Evolutionary conservation across 306 rosid genomes (phyloP), one percentile per base, ranked within the genome.

Genomic region (Prunus fruticosa): DNA sequence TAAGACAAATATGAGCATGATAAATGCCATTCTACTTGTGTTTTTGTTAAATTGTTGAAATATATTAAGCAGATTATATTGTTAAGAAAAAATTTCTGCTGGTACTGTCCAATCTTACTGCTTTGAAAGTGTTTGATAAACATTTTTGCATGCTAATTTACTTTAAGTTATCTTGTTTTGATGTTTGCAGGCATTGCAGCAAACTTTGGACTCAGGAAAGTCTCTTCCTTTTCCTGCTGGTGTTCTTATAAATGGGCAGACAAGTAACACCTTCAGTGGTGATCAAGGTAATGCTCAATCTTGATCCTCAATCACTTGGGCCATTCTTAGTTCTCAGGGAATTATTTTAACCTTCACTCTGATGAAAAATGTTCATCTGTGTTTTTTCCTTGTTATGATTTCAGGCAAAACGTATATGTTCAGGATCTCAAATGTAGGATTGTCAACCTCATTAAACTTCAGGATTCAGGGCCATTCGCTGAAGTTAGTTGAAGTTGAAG

Each of bases 341-440:
- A 49, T 23, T 6, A 20, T 3, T 12, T 51, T 53, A 38, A 34
- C 47, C 12, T 54, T 52, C 2, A 41, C 60, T 57, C 32, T 6
- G 45, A 41, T 43, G 16, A 61, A 19, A 3, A 74, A n/a, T 49
- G 41, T 41, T 74, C 15, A 61, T 28, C n/a, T 43, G n/a, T 23
- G 70, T 14, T 56, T 57, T 56, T 11, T 34, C 78, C 76, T 73
- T 52, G 38, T 30, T 64, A 49, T 30, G 15, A 58, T 83, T 88
- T 82, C 96, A 95, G 98, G 97, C 28, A 93, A 95, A 82, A 92
- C 97, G 50, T 95, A 91, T 51, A 95, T 85, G 96, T 92, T 95
- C 38, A 84, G 98, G 83, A 83, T 95, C 84, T 95, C 99, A 75
- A 95, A 95, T 79, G 92, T 95, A 34, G 99, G 98, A 18, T 76